Conservation (phyloP, 169 alveolate species). For the Eimeria necatrix region DNA sequence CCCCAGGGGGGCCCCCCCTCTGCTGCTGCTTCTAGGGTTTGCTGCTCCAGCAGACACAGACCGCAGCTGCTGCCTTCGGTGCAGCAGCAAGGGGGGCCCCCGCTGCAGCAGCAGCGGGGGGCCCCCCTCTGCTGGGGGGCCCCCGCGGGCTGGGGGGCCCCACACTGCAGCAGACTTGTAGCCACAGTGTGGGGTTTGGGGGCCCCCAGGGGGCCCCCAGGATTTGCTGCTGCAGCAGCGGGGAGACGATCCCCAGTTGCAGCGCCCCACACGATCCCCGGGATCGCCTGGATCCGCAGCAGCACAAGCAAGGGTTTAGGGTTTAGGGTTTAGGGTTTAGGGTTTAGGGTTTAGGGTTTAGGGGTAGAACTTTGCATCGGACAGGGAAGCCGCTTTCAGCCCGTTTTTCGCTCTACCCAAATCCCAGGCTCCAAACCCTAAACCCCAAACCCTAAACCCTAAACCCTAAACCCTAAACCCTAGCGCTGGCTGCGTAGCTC, state of each 20-base stretch:
- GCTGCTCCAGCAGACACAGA: no score
- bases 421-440: no score
- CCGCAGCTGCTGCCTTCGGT: no score
- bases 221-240: neutral
- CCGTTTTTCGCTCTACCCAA: no score
- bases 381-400: no score
- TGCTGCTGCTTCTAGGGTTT: neutral
- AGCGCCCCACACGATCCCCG: neutral
- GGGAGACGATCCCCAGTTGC: conserved; percentile 30
- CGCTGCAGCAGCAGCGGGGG: neutral
- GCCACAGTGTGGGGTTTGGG: neutral
- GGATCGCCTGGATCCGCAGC: neutral
- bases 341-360: neutral
- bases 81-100: no score
- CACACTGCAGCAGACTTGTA: no score
- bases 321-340: conserved; percentile 31
- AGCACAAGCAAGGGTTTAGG: neutral
- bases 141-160: conserved; percentile 13
- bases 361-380: no score
- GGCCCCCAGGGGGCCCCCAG: conserved; percentile 1
- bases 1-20: conserved; percentile 39
- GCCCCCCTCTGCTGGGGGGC: neutral
- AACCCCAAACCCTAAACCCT: no score
- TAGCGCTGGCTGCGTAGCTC: no score
- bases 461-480: no score